Conservation (phyloP, 345 rosid genomes). For the Trapa incisa region DNA sequence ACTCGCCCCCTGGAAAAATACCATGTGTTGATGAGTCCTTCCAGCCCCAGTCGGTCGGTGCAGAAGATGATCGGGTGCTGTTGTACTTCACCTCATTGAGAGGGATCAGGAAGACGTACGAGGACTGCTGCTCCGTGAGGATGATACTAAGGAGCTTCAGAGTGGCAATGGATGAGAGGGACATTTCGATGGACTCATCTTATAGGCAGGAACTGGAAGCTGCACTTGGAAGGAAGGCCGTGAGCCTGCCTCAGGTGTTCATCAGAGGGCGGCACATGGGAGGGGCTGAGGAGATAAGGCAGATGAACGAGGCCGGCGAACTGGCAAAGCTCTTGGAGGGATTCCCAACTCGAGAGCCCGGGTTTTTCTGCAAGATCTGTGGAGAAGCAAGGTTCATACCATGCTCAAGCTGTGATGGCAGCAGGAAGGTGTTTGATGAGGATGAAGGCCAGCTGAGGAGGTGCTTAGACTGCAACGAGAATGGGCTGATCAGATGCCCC, state of each 20-base stretch:
- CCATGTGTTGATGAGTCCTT: neutral
- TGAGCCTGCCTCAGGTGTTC: conserved; percentile 31
- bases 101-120: conserved; percentile 31
- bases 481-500: conserved; percentile 37
- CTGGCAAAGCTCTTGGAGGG: conserved; percentile 25
- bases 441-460: conserved; percentile 20
- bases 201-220: conserved; percentile 27
- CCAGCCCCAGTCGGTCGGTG: neutral
- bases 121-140: conserved; percentile 31
- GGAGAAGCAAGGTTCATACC: conserved; percentile 38
- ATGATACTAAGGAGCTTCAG: conserved; percentile 28
- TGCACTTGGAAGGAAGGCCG: conserved; percentile 12
- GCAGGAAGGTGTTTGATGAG: conserved; percentile 30
- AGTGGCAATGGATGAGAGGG: conserved; percentile 28
- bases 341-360: conserved; percentile 18
- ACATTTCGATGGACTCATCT: conserved; percentile 27
- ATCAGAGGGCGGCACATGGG: conserved; percentile 28
- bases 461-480: conserved; percentile 36
- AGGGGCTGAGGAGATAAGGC: conserved; percentile 33
- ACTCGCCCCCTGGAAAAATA: neutral
- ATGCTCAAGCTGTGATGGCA: conserved; percentile 30
- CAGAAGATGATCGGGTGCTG: conserved; percentile 7
- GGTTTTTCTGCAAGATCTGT: conserved; percentile 23
- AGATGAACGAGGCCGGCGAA: conserved; percentile 28
- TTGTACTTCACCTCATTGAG: conserved; percentile 23